Evolutionary conservation across 1,284 basidiomycete genomes (phyloP), one percentile per base, ranked within the genome.

Genomic region (Gomphus bonarii): DNA sequence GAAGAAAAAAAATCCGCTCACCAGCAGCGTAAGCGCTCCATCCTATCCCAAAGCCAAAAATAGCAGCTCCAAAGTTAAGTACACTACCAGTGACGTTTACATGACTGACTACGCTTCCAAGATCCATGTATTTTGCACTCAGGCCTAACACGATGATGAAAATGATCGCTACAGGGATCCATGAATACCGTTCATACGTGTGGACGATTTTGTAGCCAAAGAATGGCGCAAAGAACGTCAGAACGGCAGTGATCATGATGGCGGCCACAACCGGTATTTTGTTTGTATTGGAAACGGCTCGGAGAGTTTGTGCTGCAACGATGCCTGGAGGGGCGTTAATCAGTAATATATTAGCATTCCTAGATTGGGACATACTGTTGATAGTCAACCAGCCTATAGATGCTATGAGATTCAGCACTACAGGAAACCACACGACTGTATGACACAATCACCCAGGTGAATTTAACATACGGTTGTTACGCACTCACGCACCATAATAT

Each of bases 151-250:
- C 65, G 58, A 72, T 67, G 59, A 71, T 58, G 63, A 69, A 65
- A 50, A 66, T 63, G 50, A 67, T 61, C 22, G 59, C 61, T 9
- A 56, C 56, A 35, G 74, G 73, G 36, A 73, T 63, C 66, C 72
- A 75, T 30, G 72, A 63, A 59, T 68, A 73, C 33, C 66, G 65
- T 59, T 73, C 72, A 53, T 72, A 71, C 2, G 62, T 53, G 61
- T 75, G 74, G 8, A 78, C 68, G 40, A 72, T 63, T 22, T 68
- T 68, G 60, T 75, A 75, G 3, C 75, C 74, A 58, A 70, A 69
- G 48, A 77, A 71, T 35, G 69, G 70, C 48, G 74, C 67, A 12
- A 66, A 57, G 36, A 73, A 62, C 0, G 72, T 70, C 49, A 73
- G 61, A 33, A 72, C 64, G 12, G 69, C 68, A 47, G 68, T 65